Base-by-base conservation (phyloP, 2,329 filamentous ascomycete species). In the Aureobasidium sp. region DNA sequence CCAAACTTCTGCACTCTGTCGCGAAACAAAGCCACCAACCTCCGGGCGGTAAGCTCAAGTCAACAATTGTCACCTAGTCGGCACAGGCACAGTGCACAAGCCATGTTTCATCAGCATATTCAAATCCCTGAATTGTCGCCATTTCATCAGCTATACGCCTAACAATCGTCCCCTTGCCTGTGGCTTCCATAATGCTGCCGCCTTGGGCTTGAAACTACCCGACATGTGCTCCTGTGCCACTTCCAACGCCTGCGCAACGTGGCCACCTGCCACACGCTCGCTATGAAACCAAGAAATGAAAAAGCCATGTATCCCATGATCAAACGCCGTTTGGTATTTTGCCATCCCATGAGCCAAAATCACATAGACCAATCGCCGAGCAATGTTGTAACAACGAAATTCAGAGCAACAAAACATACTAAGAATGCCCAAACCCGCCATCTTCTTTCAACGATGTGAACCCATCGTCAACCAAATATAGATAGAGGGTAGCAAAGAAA, bases 311-410 rank as follows among this genome's bases (percentile, higher is more conserved):
- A 50, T 50, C 42, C 57, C 57, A 51, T 51, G 46, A 50, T 51
- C 57, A 51, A 44, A 60, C 57, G 57, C 57, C 57, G 42, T 60
- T 58, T 59, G 56, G 42, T 59, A 59, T 59, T 59, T 34, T 42
- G 53, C 41, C n/a, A 23, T 29, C 42, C 55, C 57, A 26, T 60
- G 44, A 41, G 57, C 55, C 42, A 48, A 48, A 58, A 41, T 34
- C 57, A 51, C 32, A 41, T 39, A 41, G 44, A 60, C 48, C 59
- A 61, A 53, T 55, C 48, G 53, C 44, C 37, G 48, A 52, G 50
- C 59, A 48, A 61, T 34, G 59, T n/a, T 36, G 17, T 29, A 46
- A 32, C 7, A 53, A 39, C 23, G 32, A 32, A 42, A 42, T n/a
- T 20, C 7, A n/a, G 37, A 41, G 23, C 7, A 55, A 36, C 34